Base-by-base conservation (phyloP, 305 asterid species). In the Plantago rigida region DNA sequence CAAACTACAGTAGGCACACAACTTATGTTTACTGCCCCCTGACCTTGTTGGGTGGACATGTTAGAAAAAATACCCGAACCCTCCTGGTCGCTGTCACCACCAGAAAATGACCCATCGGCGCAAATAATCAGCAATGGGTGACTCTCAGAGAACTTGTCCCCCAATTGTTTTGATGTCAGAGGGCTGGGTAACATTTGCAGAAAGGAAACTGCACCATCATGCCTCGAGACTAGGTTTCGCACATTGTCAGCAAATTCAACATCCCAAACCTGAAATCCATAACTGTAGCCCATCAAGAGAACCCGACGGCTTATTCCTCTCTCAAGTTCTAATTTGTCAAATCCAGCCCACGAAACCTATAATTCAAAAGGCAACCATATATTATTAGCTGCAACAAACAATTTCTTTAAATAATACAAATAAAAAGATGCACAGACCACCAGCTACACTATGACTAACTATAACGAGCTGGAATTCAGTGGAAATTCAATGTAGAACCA, bases 191-290 rank as follows among this genome's bases (percentile, higher is more conserved):
- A 34, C 71, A 75, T 69, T 81, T 92, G 91, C 89, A 89, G 65
- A 59, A 84, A 83, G 14, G 96, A 83, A 76, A 92, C 97, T 28
- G 92, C 84, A 47, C 99, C 95, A 67, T 92, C 99, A 60, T 84
- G 85, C 79, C 94, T 83, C 48, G 96, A 71, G 64, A 89, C 96
- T 72, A 92, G 66, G 73, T 77, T 82, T 51, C 70, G 83, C 63
- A 92, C 96, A 71, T 86, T 86, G 71, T 82, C 82, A 17, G 83
- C 89, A 56, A 71, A 87, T 71, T 92, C 94, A 63, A 87, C 94
- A 78, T 92, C 96, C 99, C 99, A 92, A 60, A 89, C 84, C 83
- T 89, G 95, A 83, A 89, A 92, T 46, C 96, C 97, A 56, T 75
- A 75, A 67, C 75, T 79, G 80, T 67, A 84, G 36, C 91, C 95